Conservation (phyloP, 106 monocot genomes). For the Dendrobium chrysotoxum region DNA sequence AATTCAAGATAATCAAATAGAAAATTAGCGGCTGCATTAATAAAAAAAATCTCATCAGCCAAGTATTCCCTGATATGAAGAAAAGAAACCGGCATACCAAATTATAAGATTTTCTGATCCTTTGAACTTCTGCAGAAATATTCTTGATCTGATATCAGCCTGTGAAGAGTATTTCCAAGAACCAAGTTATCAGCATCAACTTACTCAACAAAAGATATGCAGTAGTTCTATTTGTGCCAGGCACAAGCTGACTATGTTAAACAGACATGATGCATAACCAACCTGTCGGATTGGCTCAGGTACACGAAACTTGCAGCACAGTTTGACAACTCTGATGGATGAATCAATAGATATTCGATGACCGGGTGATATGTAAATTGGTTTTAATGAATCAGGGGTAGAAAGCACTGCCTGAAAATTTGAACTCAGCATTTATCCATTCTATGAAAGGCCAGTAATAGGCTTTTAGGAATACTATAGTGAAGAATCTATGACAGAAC, state of each 20-base stretch:
- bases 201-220: neutral
- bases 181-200: neutral
- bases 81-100: neutral
- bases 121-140: slow-evolving; percentile 42
- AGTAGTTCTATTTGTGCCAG: neutral
- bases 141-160: slow-evolving; percentile 76
- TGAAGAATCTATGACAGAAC: neutral
- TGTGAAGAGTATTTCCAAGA: slow-evolving; percentile 8
- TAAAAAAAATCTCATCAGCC: too few relatives aligned
- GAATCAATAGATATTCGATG: slow-evolving; percentile 86
- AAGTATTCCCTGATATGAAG: too few relatives aligned
- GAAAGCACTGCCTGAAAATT: slow-evolving; percentile 64
- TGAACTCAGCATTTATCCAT: neutral
- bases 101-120: slow-evolving; percentile 6
- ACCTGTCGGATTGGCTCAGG: slow-evolving; percentile 93
- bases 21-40: too few relatives aligned
- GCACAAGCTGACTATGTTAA: neutral
- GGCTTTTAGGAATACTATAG: neutral
- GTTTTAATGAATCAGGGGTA: slow-evolving; percentile 58
- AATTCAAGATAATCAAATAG: too few relatives aligned
- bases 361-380: slow-evolving; percentile 78
- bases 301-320: slow-evolving; percentile 70
- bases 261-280: neutral
- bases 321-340: slow-evolving; percentile 46
- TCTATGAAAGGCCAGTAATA: neutral